phyloP scores from a whole-genome alignment of 1,284 basidiomycete genomes.

The Ganoderma resinaceum region DNA sequence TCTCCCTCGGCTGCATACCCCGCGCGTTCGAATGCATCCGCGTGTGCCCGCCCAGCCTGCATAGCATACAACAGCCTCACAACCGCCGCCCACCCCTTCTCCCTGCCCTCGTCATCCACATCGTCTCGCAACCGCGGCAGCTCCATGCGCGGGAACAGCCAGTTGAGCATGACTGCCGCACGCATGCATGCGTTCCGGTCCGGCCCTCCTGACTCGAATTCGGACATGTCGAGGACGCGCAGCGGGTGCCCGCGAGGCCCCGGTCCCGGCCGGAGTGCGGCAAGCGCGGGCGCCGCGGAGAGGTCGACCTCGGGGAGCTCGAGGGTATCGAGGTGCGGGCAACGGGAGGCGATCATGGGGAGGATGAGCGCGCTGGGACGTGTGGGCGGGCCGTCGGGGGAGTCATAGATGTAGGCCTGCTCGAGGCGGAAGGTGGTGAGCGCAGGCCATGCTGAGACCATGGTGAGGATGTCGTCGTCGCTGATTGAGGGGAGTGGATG shows the following conservation, averaged over 20 bases:
- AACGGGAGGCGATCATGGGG: background rate
- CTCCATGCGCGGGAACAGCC: slow-evolving; percentile 4
- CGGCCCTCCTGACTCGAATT: background rate
- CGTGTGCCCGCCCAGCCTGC: background rate
- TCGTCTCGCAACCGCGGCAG: background rate
- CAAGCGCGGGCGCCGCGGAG: background rate
- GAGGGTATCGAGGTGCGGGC: background rate
- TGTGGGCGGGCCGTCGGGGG: background rate
- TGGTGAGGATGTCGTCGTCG: background rate
- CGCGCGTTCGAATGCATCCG: background rate
- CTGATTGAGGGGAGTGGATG: background rate
- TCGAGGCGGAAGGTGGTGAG: background rate
- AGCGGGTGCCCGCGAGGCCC: background rate
- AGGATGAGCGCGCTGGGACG: background rate
- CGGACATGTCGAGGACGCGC: background rate
- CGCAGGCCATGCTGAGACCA: background rate
- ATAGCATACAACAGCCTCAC: background rate
- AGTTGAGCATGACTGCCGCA: background rate
- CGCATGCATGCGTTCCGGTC: background rate
- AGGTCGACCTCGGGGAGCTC: background rate
- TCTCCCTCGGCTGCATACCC: no score
- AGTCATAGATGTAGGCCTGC: background rate
- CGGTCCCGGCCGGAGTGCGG: background rate
- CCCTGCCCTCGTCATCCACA: background rate
- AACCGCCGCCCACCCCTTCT: background rate